These are phyloP conservation scores for Phlebiopsis gigantea DNA, from an alignment of 768 basidiomycete species.

Conservation along the genomic window DNA sequence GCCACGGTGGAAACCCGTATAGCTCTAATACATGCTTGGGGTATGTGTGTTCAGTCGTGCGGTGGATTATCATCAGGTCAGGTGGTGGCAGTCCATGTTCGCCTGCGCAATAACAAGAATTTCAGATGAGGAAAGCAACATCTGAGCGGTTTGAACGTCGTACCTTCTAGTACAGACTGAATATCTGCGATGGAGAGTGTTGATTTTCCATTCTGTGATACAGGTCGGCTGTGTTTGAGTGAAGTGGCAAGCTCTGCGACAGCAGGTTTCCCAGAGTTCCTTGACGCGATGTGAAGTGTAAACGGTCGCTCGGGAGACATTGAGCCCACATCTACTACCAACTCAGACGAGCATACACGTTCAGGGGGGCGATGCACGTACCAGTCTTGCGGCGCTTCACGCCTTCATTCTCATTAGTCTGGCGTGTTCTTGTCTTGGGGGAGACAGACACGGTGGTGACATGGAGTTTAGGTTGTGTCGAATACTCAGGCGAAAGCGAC, in stretches of 20 bases:
- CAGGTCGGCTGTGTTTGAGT: constrained; percentile 30
- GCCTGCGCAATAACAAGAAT: constrained; percentile 28
- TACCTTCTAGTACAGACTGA: constrained; percentile 56
- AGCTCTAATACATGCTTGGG: constrained; percentile 52
- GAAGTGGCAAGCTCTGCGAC: constrained; percentile 50
- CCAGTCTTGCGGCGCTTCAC: constrained; percentile 19
- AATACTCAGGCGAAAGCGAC: constrained; percentile 47
- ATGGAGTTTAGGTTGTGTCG: constrained; percentile 12
- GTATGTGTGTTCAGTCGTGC: constrained; percentile 35
- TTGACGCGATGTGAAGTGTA: constrained; percentile 52
- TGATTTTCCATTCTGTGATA: constrained; percentile 19
- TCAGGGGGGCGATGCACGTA: constrained; percentile 7
- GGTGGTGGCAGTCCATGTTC: constrained; percentile 56
- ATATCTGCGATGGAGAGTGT: constrained; percentile 41
- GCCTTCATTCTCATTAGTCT: constrained; percentile 3
- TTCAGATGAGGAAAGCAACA: not conserved
- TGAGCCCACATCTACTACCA: not conserved
- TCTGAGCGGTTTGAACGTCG: not conserved
- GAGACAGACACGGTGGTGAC: constrained; percentile 17
- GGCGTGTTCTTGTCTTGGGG: constrained; percentile 5
- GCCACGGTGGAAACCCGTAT: constrained; percentile 81
- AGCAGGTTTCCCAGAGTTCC: constrained; percentile 57
- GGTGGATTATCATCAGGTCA: constrained; percentile 74
- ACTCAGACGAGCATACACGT: not conserved
- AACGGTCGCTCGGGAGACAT: constrained; percentile 22